A percentile compares a stretch with the other conserved stretches of the same genome.
Conservation (phyloP, 768 basidiomycete species). For the Boletus bicolor region DNA sequence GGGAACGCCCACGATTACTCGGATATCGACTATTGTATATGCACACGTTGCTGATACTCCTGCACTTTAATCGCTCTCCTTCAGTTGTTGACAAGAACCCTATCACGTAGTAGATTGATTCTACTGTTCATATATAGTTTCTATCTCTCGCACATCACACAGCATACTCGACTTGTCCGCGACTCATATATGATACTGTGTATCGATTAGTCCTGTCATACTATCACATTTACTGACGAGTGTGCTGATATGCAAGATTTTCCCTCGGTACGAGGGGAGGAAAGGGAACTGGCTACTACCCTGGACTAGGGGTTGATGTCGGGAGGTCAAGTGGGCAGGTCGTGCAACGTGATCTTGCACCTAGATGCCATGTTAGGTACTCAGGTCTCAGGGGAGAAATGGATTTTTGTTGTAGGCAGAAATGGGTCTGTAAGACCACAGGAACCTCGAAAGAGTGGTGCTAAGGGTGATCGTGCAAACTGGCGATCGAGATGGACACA, state of each 20-base stretch:
- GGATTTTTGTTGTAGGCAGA: no score
- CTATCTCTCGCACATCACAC: neutral
- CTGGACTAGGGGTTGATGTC: no score
- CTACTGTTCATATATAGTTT: constrained; percentile 23
- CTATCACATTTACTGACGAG: neutral
- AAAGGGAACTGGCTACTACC: neutral
- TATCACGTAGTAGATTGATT: constrained; percentile 26
- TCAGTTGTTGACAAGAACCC: constrained; percentile 9
- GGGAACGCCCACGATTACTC: neutral
- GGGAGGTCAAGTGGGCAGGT: neutral
- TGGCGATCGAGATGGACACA: no score
- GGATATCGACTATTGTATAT: neutral
- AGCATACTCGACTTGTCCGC: neutral
- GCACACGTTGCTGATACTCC: neutral
- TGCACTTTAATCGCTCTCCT: constrained; percentile 7
- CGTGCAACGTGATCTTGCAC: neutral
- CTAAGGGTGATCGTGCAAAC: no score
- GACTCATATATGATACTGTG: constrained; percentile 26
- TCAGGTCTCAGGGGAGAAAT: no score
- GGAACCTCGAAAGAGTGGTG: no score
- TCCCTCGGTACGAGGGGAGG: neutral
- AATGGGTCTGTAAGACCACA: no score
- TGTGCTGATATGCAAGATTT: neutral
- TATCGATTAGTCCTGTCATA: constrained; percentile 22
- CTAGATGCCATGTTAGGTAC: no score